Conservation (phyloP, 371 early-diverging fungal genomes). For the Mortierella sp. region DNA sequence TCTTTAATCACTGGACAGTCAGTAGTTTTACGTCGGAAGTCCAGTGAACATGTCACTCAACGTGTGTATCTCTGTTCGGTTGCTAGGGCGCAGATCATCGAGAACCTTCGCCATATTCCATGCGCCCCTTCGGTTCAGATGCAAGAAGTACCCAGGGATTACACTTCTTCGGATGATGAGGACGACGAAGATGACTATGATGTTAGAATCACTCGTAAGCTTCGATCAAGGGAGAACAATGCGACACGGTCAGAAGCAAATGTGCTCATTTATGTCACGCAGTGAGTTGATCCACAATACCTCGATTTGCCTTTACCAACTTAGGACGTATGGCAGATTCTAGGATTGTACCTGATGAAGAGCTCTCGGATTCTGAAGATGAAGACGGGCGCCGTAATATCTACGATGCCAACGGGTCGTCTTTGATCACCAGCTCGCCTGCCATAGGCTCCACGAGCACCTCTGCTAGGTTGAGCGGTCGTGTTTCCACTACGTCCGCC, state of each 20-base stretch:
- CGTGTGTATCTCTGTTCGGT: background rate
- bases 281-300: background rate
- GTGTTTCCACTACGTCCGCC: slow-evolving; percentile 37
- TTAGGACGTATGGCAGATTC: slow-evolving; percentile 65
- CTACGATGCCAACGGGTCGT: slow-evolving; percentile 40
- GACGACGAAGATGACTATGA: slow-evolving; percentile 59
- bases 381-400: slow-evolving; percentile 58
- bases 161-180: slow-evolving; percentile 58
- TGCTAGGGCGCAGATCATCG: slow-evolving; percentile 74
- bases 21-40: background rate
- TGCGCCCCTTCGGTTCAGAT: slow-evolving; percentile 97
- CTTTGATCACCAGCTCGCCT: slow-evolving; percentile 25
- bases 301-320: background rate
- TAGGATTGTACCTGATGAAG: slow-evolving; percentile 65
- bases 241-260: background rate
- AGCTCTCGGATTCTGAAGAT: slow-evolving; percentile 76
- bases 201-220: slow-evolving; percentile 65
- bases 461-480: slow-evolving; percentile 28
- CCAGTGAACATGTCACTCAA: background rate
- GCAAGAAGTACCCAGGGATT: slow-evolving; percentile 72
- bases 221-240: background rate
- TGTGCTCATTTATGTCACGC: background rate
- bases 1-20: background rate
- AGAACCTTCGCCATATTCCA: slow-evolving; percentile 89
- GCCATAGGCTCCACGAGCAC: slow-evolving; percentile 11